Evolutionary conservation across 768 basidiomycete genomes (phyloP).

Genomic region (Austroboletus festivus): DNA sequence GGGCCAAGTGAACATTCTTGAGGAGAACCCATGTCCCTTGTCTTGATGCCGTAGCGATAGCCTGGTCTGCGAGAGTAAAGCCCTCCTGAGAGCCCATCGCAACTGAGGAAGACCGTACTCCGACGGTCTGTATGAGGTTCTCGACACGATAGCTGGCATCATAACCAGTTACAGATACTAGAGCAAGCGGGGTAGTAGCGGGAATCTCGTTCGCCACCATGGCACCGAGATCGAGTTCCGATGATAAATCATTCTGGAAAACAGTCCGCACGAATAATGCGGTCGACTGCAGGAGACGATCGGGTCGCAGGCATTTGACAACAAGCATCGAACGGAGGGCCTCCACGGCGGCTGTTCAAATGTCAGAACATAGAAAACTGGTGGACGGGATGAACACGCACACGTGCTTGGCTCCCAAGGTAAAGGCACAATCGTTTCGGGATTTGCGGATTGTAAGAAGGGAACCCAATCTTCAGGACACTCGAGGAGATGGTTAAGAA

Average conservation of each 20-base stretch:
- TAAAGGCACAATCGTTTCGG: conserved; percentile 68
- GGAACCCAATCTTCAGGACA: conserved; percentile 65
- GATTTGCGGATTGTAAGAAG: conserved; percentile 64
- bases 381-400: conserved; percentile 39
- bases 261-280: conserved; percentile 69
- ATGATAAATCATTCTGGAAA: conserved; percentile 79
- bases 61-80: conserved; percentile 93
- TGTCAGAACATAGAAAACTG: conserved; percentile 13
- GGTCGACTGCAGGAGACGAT: conserved; percentile 83
- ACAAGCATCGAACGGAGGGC: conserved; percentile 74
- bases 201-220: conserved; percentile 82
- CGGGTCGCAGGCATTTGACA: conserved; percentile 90
- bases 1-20: conserved; percentile 96
- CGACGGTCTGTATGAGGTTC: conserved; percentile 74
- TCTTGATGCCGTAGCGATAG: conserved; percentile 87
- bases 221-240: conserved; percentile 68
- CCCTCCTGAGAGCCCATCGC: conserved; percentile 99
- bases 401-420: conserved; percentile 79
- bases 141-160: conserved; percentile 98
- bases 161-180: conserved; percentile 93
- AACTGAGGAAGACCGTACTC: conserved; percentile 78
- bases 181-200: conserved; percentile 78
- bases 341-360: conserved; percentile 57
- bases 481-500: conserved; percentile 58
- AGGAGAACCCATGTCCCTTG: conserved; percentile 95